phyloP scores from a whole-genome alignment of 192 early-diverging fungal species.

The Umbelopsis sp. region DNA sequence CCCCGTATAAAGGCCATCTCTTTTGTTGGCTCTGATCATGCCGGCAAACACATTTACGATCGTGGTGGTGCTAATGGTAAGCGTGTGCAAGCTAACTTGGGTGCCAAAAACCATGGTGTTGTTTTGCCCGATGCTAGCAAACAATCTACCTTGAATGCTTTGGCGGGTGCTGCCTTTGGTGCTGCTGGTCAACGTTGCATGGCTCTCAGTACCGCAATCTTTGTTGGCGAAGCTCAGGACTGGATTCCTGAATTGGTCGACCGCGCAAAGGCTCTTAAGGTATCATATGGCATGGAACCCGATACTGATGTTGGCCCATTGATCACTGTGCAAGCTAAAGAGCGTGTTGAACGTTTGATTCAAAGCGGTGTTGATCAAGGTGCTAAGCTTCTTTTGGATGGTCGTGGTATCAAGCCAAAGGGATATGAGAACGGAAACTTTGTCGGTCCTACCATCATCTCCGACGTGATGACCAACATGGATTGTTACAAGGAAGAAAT shows the following conservation, averaged over 20 bases:
- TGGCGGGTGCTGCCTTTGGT: constrained; percentile 94
- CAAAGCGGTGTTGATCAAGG: constrained; percentile 85
- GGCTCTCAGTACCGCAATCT: constrained; percentile 91
- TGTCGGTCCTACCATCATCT: constrained; percentile 90
- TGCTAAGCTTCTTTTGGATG: constrained; percentile 84
- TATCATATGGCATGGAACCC: constrained; percentile 82
- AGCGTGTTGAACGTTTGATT: constrained; percentile 77
- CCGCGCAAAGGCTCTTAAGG: constrained; percentile 81
- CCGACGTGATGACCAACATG: constrained; percentile 77
- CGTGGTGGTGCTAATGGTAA: constrained; percentile 90
- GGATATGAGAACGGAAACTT: constrained; percentile 94
- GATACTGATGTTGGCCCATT: constrained; percentile 90
- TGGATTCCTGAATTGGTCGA: constrained; percentile 92
- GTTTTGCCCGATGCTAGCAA: constrained; percentile 94
- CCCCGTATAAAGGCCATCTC: constrained; percentile 88
- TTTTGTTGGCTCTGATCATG: constrained; percentile 89
- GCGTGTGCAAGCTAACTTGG: constrained; percentile 95
- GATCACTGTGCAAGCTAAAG: constrained; percentile 78
- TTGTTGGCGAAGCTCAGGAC: constrained; percentile 82
- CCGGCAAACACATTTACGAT: constrained; percentile 88
- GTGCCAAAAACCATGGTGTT: constrained; percentile 97
- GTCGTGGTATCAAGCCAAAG: constrained; percentile 71
- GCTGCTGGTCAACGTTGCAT: constrained; percentile 99
- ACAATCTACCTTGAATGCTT: constrained; percentile 91
- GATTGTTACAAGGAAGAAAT: constrained; percentile 93